Evolutionary conservation across 2,329 filamentous ascomycete genomes (phyloP), one percentile per base, ranked within the genome.

Genomic region (Fusarium albidum): DNA sequence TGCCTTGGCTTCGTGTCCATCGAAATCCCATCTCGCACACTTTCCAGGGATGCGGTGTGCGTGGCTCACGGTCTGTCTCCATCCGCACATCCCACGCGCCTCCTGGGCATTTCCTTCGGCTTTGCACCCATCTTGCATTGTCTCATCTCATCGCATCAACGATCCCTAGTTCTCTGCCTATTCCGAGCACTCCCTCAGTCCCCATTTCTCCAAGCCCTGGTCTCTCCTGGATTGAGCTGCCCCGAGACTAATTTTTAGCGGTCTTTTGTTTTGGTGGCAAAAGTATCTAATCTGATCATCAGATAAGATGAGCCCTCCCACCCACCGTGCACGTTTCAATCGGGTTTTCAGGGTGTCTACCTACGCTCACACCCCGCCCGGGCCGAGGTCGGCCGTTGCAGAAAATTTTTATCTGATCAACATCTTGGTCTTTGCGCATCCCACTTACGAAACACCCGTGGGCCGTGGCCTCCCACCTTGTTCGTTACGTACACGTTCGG

Each of bases 221-320:
- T 14, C 27, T 15, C 31, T 21, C 45, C 32, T 35, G 25, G 29
- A 13, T 35, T 32, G 34, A 39, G 13, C 34, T 28, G 34, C 21
- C 18, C 25, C 14, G 15, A 40, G 17, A 35, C 31, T 52, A 48
- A 49, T n/a, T 15, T 52, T 37, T 59, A 48, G 54, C 34, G 59
- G 46, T 33, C 26, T 49, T 40, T 56, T n/a, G n/a, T 49, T 29
- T 35, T 59, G 17, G 50, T 28, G 29, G 34, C 27, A 51, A 61
- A 61, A 56, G 53, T 68, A 75, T 74, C 70, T 76, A 74, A 76
- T 76, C 73, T 73, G 74, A 76, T 76, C 62, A 76, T 76, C 74
- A 69, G 74, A 76, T 76, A 74, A 76, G 74, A 76, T 76, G 67
- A 63, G 49, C 17, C 34, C 31, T 38, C 46, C 57, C 43, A 38